A percentile compares a stretch with the other conserved stretches of the same genome.
phyloP scores from a whole-genome alignment of 306 rosid genomes.

The Cucumis hystrix region DNA sequence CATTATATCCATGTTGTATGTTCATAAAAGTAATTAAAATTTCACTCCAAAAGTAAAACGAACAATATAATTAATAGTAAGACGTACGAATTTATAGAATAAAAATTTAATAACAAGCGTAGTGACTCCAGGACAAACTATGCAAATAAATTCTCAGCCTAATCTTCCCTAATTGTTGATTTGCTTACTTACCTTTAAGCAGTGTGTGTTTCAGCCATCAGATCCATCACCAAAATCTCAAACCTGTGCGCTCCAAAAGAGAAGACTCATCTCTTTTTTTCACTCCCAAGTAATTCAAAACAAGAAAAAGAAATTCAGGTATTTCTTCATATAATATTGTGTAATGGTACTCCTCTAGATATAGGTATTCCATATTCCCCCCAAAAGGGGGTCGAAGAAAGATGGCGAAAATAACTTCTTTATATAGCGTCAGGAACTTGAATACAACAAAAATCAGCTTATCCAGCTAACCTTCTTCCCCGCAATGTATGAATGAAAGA shows the following conservation, averaged over 20 bases:
- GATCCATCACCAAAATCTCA: neutral
- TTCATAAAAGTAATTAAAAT: too few species aligned
- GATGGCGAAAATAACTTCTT: conserved; percentile 10
- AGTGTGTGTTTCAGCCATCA: neutral
- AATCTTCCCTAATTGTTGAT: neutral
- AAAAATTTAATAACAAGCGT: too few species aligned
- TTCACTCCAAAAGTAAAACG: too few species aligned
- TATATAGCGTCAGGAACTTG: neutral
- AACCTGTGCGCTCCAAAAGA: neutral
- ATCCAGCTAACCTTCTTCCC: conserved; percentile 2
- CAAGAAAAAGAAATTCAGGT: neutral
- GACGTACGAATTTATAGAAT: too few species aligned
- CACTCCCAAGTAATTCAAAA: neutral
- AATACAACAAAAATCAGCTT: neutral
- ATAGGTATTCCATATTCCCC: neutral
- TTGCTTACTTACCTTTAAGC: neutral
- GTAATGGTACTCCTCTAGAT: neutral
- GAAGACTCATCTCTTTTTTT: neutral
- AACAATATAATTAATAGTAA: too few species aligned
- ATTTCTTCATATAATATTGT: conserved; percentile 1
- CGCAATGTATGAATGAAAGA: conserved; percentile 3
- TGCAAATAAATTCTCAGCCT: too few species aligned
- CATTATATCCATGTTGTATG: too few species aligned
- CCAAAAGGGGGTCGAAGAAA: neutral
- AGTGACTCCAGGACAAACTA: neutral